These are phyloP conservation scores for Coemansia aciculifera DNA, from an alignment of 192 early-diverging fungal species.

Conservation along the genomic window DNA sequence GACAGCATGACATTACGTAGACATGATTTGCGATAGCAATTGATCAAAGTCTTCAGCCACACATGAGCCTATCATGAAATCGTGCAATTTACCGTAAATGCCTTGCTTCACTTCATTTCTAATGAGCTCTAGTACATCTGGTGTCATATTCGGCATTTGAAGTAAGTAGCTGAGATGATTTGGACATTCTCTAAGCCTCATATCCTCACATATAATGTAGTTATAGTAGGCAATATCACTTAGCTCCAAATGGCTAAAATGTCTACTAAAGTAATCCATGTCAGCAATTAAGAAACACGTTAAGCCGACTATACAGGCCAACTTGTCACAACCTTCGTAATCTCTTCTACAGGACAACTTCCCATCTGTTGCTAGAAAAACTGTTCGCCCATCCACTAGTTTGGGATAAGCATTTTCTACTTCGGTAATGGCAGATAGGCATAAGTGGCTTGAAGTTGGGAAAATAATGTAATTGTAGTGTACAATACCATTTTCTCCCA, in stretches of 20 bases:
- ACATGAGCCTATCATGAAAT: not conserved
- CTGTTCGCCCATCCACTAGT: not conserved
- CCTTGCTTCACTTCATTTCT: not conserved
- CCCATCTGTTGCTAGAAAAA: not conserved
- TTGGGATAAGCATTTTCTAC: too few species aligned
- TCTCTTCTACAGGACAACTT: not conserved
- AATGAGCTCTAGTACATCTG: not conserved
- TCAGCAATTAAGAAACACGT: not conserved
- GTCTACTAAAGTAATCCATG: not conserved
- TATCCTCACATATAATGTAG: not conserved
- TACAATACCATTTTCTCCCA: too few species aligned
- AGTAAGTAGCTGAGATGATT: not conserved
- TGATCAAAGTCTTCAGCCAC: not conserved
- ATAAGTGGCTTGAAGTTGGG: too few species aligned
- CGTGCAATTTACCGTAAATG: not conserved
- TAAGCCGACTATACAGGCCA: not conserved
- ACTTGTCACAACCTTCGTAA: not conserved
- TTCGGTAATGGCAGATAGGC: too few species aligned
- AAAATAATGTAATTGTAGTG: too few species aligned
- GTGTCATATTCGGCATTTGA: not conserved
- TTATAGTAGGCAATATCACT: not conserved
- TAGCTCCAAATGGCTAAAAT: not conserved
- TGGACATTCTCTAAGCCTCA: not conserved
- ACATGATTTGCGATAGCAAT: too few species aligned
- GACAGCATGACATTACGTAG: too few species aligned